A percentile compares a stretch with the other conserved stretches of the same genome.
Conservation (phyloP, 805 yeast species). For the Barnettozyma botsteinii region DNA sequence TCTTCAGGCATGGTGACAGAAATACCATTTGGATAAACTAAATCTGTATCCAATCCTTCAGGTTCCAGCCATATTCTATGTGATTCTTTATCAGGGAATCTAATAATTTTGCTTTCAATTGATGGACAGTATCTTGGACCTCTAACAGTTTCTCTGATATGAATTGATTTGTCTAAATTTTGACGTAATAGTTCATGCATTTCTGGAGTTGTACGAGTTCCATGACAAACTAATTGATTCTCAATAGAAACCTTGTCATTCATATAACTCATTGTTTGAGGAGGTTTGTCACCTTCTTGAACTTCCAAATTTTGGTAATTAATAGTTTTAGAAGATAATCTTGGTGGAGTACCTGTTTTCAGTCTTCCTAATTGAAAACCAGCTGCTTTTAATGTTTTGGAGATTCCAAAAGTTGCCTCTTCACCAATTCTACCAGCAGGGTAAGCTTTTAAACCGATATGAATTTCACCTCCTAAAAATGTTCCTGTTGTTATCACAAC, state of each 20-base stretch:
- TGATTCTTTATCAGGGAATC: conserved; percentile 67
- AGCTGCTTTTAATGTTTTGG: conserved; percentile 65
- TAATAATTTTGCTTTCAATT: conserved; percentile 78
- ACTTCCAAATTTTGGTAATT: conserved; percentile 55
- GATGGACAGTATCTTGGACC: conserved; percentile 99
- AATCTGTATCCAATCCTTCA: conserved; percentile 81
- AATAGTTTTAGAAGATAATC: conserved; percentile 68
- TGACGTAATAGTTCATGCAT: conserved; percentile 63
- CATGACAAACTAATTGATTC: conserved; percentile 62
- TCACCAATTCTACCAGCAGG: conserved; percentile 97
- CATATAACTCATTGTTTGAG: conserved; percentile 85
- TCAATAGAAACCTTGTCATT: conserved; percentile 60
- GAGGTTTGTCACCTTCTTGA: conserved; percentile 79
- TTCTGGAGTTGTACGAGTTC: conserved; percentile 70
- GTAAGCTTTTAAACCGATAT: conserved; percentile 70
- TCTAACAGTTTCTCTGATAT: conserved; percentile 86
- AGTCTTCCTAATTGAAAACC: conserved; percentile 85
- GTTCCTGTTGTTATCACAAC: conserved; percentile 96
- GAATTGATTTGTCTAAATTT: conserved; percentile 79
- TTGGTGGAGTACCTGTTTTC: conserved; percentile 97
- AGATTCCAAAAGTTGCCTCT: conserved; percentile 82
- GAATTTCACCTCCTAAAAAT: conserved; percentile 89
- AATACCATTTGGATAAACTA: conserved; percentile 95
- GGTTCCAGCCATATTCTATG: conserved; percentile 96
- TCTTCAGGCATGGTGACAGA: conserved; percentile 96